Conservation (phyloP, 805 yeast species). For the Clavispora asparagi region DNA sequence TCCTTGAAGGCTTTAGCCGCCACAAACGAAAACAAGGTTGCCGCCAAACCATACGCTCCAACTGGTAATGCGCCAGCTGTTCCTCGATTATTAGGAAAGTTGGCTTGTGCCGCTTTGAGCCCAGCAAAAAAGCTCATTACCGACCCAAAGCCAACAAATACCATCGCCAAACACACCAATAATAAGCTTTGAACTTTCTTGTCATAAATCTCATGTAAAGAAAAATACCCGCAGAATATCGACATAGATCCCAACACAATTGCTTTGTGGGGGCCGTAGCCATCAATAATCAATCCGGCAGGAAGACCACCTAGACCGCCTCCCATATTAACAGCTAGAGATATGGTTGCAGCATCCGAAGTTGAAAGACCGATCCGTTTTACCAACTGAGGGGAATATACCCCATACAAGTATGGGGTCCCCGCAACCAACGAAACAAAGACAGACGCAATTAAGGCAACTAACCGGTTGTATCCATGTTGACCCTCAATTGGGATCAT, state of each 20-base stretch:
- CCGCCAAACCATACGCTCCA: constrained; percentile 66
- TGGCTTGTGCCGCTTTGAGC: constrained; percentile 51
- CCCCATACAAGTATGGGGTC: constrained; percentile 69
- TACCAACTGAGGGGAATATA: constrained; percentile 70
- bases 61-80: constrained; percentile 67
- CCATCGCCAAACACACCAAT: constrained; percentile 45
- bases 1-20: constrained; percentile 50
- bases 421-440: constrained; percentile 66
- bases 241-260: constrained; percentile 50
- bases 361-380: constrained; percentile 52
- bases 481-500: neutral
- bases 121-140: constrained; percentile 57
- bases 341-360: constrained; percentile 57
- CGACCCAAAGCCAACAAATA: constrained; percentile 60
- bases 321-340: constrained; percentile 56
- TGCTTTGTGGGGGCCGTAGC: constrained; percentile 50
- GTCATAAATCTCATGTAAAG: constrained; percentile 44
- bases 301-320: constrained; percentile 64
- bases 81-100: constrained; percentile 68
- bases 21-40: constrained; percentile 55
- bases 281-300: constrained; percentile 66
- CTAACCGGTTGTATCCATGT: constrained; percentile 12
- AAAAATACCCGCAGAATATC: constrained; percentile 51
- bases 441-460: constrained; percentile 27
- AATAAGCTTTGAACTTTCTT: constrained; percentile 33